Base-by-base conservation (phyloP, 2,329 filamentous ascomycete genomes). In the Alternaria gansuensis region DNA sequence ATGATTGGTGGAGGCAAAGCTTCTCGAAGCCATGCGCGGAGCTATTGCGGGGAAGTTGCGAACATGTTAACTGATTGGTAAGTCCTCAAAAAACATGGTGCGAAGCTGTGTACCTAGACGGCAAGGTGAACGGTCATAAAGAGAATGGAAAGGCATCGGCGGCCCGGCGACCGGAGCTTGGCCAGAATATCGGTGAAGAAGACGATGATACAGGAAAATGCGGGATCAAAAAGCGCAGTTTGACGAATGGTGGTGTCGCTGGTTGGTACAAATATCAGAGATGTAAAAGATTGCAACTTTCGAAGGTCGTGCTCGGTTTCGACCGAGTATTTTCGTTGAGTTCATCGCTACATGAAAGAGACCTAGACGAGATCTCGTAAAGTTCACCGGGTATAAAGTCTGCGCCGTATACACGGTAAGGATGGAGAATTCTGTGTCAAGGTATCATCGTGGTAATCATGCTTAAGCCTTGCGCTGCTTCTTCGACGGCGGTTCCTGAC, bases 391-490 rank as follows among this genome's bases (percentile, higher is more conserved):
- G 56, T 59, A 59, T 60, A 57, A 57, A 26, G 29, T 50, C 13
- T 57, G 49, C 39, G 39, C 37, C 31, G 28, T 50, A 37, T 14
- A 54, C 23, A 29, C 3, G 26, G 21, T 43, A 29, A 39, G 14
- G n/a, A 31, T 11, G n/a, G 3, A 43, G 11, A 29, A 57, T 29
- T 9, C 53, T 39, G 13, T 8, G 5, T 40, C 11, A 51, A 13
- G 24, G 9, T 34, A 10, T 48, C 0, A n/a, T 26, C 17, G 14
- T 51, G 26, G 8, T 51, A 17, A 24, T 14, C 17, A n/a, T 9
- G 8, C 51, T 49, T 67, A 77, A 26, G 71, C 78, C 58, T 78
- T 77, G 36, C 80, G 77, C 76, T 75, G 74, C 68, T 77, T 81
- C 75, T 78, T 78, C 2, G 67, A 50, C 14, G 76, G 70, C 23